Evolutionary conservation across 164 flowering plant species (phyloP).

Genomic region (Kingdonia uniflora): DNA sequence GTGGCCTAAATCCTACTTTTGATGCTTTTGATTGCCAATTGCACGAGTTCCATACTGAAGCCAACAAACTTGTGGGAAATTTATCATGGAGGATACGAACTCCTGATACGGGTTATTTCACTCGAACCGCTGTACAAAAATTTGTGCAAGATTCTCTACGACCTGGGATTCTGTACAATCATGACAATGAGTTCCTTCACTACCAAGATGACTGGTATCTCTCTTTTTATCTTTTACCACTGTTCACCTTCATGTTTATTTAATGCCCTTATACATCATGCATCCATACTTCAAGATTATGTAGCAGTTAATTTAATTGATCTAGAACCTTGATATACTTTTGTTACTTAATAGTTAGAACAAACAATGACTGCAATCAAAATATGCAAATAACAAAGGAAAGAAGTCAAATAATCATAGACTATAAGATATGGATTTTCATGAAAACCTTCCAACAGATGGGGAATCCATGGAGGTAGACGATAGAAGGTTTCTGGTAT

Average conservation of each 20-base stretch:
- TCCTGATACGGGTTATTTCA: slow-evolving; percentile 82
- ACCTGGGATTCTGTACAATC: slow-evolving; percentile 84
- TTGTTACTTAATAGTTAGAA: no score
- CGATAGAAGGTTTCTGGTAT: no score
- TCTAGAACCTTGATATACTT: no score
- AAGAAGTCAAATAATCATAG: no score
- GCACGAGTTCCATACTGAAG: slow-evolving; percentile 78
- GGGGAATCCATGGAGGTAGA: no score
- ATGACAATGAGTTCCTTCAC: slow-evolving; percentile 88
- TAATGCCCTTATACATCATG: neutral
- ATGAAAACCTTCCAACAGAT: no score
- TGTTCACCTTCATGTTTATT: neutral
- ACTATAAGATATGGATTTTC: no score
- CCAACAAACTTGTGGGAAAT: slow-evolving; percentile 66
- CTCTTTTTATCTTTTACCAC: slow-evolving; percentile 4
- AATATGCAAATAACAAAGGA: no score
- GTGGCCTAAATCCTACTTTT: slow-evolving; percentile 89
- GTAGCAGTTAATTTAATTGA: no score
- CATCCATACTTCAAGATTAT: no score
- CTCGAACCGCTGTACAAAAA: slow-evolving; percentile 56
- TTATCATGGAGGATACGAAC: slow-evolving; percentile 82
- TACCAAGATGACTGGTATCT: slow-evolving; percentile 93
- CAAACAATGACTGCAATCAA: no score
- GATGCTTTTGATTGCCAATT: slow-evolving; percentile 87
- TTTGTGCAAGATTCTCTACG: slow-evolving; percentile 81